Base-by-base conservation (phyloP, 2,329 filamentous ascomycete genomes). In the Colletotrichum tamarilloi region DNA sequence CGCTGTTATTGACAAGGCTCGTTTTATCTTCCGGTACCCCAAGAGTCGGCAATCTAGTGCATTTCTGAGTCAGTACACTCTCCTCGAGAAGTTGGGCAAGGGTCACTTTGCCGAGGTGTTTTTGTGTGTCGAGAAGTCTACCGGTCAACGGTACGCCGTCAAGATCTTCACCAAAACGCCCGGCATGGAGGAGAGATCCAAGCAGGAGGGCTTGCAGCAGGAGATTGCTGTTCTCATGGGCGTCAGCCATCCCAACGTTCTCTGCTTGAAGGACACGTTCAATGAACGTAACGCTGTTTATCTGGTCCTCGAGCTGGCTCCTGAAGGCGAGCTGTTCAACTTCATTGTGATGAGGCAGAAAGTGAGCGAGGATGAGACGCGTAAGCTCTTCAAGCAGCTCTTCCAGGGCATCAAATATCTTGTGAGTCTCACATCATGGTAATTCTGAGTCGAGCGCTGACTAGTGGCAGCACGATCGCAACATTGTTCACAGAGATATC, bases 161-260 rank as follows among this genome's bases (percentile, higher is more conserved):
- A 99, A 99, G 86, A 92, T 97, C 72, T 98, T 99, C 80, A 95
- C 95, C 78, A 97, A 95, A 84, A 92, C 93, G 5, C 88, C 92
- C 2, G 94, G 93, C n/a, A 89, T 92, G 72, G 95, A 95, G 53
- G 95, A 98, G 76, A 91, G 90, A 75, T 93, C 94, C 22, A 96
- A 95, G 82, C 92, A 92, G 6, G 95, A 98, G 73, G 93, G 94
- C 2, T 84, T 98, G 58, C 95, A 98, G 80, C 95, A 98, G 81
- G 97, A 99, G 82, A 97, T 99, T 80, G 96, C 94, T 26, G 94
- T 99, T 19, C 85, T 99, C 74, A 98, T 98, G 95, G 92, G 95
- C n/a, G 95, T 99, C 74, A 97, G 94, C 80, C 97, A 99, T 82
- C 94, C 95, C 4, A 97, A 97, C 76, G 89, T 99, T 66, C 87